phyloP scores from a whole-genome alignment of 2,329 filamentous ascomycete species.

The Colletotrichum liriopes region DNA sequence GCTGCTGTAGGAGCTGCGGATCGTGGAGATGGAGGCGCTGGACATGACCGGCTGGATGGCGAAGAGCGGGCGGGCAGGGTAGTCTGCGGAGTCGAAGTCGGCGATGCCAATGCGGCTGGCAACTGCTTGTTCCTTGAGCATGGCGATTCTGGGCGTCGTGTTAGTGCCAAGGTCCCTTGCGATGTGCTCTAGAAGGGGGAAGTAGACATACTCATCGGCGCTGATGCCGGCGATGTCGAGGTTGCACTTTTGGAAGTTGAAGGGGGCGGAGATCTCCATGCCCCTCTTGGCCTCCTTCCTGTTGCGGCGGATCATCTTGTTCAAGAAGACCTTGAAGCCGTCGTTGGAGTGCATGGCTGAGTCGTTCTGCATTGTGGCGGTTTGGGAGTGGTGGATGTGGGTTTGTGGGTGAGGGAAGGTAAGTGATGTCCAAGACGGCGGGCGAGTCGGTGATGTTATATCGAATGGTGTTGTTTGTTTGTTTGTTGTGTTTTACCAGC shows the following conservation, averaged over 20 bases:
- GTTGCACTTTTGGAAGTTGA: conserved; percentile 71
- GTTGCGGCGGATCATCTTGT: conserved; percentile 61
- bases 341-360: conserved; percentile 52
- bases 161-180: conserved; percentile 21
- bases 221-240: conserved; percentile 69
- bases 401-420: not conserved
- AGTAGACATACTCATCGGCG: conserved; percentile 69
- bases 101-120: conserved; percentile 65
- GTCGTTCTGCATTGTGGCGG: conserved; percentile 34
- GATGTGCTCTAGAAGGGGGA: not conserved
- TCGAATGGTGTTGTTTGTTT: not conserved
- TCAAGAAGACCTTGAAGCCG: conserved; percentile 61
- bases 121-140: conserved; percentile 68
- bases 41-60: conserved; percentile 34
- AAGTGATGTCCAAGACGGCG: not conserved
- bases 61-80: conserved; percentile 32
- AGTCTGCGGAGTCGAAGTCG: conserved; percentile 47
- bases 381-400: not conserved
- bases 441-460: conserved; percentile 5
- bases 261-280: conserved; percentile 70
- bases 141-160: conserved; percentile 57
- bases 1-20: conserved; percentile 35
- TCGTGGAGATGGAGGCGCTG: conserved; percentile 38
- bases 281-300: conserved; percentile 60
- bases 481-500: not conserved